Evolutionary conservation across 2,329 filamentous ascomycete species (phyloP).

Genomic region (Paramyrothecium sp.): DNA sequence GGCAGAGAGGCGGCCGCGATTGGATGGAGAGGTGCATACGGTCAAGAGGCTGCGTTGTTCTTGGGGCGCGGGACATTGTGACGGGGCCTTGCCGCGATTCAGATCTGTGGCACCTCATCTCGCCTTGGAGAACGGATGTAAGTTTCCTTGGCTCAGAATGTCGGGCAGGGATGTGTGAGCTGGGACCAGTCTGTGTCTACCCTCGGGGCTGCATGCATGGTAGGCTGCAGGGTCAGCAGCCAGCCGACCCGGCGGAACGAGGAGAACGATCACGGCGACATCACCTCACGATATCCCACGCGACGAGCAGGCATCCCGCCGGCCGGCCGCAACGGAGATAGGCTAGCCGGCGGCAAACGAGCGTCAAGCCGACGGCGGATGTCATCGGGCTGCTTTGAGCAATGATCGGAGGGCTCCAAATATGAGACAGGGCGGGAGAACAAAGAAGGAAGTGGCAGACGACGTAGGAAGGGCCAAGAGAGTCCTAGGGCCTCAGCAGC

Average conservation of each 20-base stretch:
- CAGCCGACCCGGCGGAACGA: background rate
- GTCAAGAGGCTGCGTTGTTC: background rate
- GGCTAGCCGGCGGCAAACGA: background rate
- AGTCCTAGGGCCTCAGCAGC: background rate
- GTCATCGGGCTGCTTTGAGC: background rate
- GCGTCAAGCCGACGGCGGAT: background rate
- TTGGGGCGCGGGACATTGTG: constrained; percentile 28
- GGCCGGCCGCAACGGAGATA: too few species aligned
- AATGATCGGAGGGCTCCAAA: background rate
- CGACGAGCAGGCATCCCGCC: too few species aligned
- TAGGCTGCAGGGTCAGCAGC: constrained; percentile 1
- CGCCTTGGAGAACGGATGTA: constrained; percentile 18
- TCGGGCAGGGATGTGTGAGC: constrained; percentile 1
- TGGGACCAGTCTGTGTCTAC: background rate
- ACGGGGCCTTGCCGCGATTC: constrained; percentile 21
- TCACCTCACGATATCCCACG: background rate
- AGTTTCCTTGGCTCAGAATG: too few species aligned
- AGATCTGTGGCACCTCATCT: constrained; percentile 42
- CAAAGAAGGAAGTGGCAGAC: background rate
- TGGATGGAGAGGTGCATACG: background rate
- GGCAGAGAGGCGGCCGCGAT: too few species aligned
- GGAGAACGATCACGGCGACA: background rate
- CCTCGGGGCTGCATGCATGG: too few species aligned
- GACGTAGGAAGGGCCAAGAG: background rate
- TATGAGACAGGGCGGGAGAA: background rate